Evolutionary conservation across 106 monocot genomes (phyloP), one percentile per base, ranked within the genome.

Genomic region (Cymbidium sinense): DNA sequence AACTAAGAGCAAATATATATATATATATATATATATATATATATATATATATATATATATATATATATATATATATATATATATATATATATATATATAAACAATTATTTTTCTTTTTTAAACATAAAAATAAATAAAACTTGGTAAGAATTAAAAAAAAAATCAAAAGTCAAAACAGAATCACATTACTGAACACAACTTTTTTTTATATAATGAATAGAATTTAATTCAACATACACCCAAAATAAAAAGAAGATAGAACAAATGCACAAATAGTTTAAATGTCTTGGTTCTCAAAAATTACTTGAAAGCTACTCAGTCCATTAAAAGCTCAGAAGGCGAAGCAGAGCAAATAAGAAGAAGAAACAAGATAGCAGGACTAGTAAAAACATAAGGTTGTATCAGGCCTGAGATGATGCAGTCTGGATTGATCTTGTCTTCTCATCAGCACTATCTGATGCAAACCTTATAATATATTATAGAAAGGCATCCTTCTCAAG

Each of bases 401-500:
- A 67, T 31, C 31, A 30, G 31, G 31, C 67, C 28, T 47, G 47
- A 13, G 13, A 47, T 47, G 13, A 47, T 47, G 47, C 47, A 28
- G 33, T 17, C 28, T 67, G 67, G 28, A 67, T 13, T 47, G 47
- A 47, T 28, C 4, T 30, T 30, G 31, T 58, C n/a, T 23, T n/a
- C 23, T 58, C 23, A 58, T 58, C 23, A 58, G 23, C n/a, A 6
- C 0, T 23, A 23, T 58, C 23, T 58, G 23, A 58, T 23, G 20
- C 58, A 33, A 67, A 33, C 31, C 30, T 29, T 15, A 67, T 2
- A 71, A 54, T 20, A 19, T 6, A 61, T 89, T 81, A 96, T 76
- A 96, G 78, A 79, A 93, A 96, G 0, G 86, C 96, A 81, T 91
- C 91, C 85, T 96, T 96, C 86, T 96, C 96, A 9, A 96, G 93